phyloP scores from a whole-genome alignment of 805 yeast species.

The Ogataea wickerhamii region DNA sequence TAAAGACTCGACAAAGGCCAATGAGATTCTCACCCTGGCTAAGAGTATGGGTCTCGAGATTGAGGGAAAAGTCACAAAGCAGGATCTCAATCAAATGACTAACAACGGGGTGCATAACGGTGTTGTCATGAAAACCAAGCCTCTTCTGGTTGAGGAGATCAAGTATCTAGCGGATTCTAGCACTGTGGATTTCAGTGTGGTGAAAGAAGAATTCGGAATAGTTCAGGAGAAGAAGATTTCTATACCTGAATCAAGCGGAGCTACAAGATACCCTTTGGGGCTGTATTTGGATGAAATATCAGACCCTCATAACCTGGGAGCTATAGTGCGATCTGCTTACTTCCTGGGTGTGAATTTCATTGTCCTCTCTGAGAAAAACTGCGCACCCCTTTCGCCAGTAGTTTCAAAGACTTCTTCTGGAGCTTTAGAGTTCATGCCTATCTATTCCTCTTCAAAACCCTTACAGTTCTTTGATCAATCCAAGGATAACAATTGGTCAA shows the following conservation, averaged over 20 bases:
- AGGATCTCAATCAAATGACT: slow-evolving; percentile 57
- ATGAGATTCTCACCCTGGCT: slow-evolving; percentile 47
- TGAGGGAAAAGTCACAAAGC: slow-evolving; percentile 33
- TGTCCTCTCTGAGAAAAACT: slow-evolving; percentile 62
- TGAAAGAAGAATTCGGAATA: slow-evolving; percentile 26
- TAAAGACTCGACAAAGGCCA: slow-evolving; percentile 26
- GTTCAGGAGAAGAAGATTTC: slow-evolving; percentile 6
- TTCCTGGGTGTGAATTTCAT: slow-evolving; percentile 81
- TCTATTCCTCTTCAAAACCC: slow-evolving; percentile 58
- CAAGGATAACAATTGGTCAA: slow-evolving; percentile 61
- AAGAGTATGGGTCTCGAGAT: slow-evolving; percentile 38
- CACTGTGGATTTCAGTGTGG: slow-evolving; percentile 15
- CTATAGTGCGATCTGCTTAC: slow-evolving; percentile 73
- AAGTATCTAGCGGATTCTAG: slow-evolving; percentile 19
- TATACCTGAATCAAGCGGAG: slow-evolving; percentile 3
- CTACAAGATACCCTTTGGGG: slow-evolving; percentile 56
- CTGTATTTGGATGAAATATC: slow-evolving; percentile 73
- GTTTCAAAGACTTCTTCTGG: slow-evolving; percentile 84
- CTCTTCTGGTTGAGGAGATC: slow-evolving; percentile 37
- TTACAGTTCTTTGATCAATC: slow-evolving; percentile 57
- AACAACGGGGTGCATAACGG: slow-evolving; percentile 79
- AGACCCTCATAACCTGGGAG: slow-evolving; percentile 88
- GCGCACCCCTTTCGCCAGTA: slow-evolving; percentile 72
- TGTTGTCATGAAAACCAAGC: slow-evolving; percentile 64
- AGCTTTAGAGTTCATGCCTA: slow-evolving; percentile 68